Evolutionary conservation across 2,329 filamentous ascomycete species (phyloP), one percentile per base, ranked within the genome.

Genomic region (Neopestalotiopsis rosae): DNA sequence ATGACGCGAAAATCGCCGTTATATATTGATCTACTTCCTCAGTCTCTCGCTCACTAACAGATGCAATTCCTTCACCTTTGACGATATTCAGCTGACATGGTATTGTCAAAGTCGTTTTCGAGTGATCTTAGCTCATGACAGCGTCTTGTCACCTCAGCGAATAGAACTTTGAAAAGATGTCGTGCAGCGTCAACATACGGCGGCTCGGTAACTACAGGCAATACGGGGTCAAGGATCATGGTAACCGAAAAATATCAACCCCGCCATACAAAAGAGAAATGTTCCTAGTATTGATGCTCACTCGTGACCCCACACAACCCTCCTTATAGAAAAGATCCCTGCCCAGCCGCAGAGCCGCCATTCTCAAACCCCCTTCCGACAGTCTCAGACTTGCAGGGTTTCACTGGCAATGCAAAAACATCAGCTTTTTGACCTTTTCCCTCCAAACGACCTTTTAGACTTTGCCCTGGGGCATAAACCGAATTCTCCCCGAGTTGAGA

Each of bases 371-470:
- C 58, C 52, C 34, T 66, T 67, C 65, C 65, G 65, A 67, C 65
- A 67, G 65, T 59, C 65, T 67, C 65, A 67, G 65, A 67, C 65
- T 34, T 67, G 57, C 56, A 59, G 17, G 65, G 65, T 67, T 67
- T 67, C 65, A 67, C 20, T 66, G 63, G 42, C 45, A 38, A 66
- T 66, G 63, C 63, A 49, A 34, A 57, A 24, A 57, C 49, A 30
- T 61, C 9, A 34, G 30, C 34, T 67, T 56, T 3, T 28, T 28
- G 24, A 28, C 24, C 24, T 3, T 38, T 7, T 30, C 45, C 40
- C 45, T 17, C 24, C 52, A 40, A 49, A 4, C 14, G 45, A 6
- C 45, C 4, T 52, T 52, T 17, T 10, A 20, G 45, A n/a, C 45
- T n/a, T 28, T 52, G 45, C 49, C 57, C 57, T 59, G 30, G 24